Base-by-base conservation (phyloP, 1,284 basidiomycete genomes). In the Cerrena zonata region DNA sequence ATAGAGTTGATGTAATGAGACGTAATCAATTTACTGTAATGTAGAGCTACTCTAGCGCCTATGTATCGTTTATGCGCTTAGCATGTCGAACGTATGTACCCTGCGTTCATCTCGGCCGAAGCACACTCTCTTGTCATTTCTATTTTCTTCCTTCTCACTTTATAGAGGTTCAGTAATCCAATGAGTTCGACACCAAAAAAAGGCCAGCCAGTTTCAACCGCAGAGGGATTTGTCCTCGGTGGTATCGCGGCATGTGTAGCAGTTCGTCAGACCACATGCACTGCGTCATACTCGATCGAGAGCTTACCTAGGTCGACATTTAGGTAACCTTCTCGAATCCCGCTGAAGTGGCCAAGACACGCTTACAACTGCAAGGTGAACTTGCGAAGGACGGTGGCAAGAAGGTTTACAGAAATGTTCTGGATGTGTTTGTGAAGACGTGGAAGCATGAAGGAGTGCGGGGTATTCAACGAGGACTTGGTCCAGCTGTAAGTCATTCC, bases 301-400 rank as follows among this genome's bases (percentile, higher is more conserved):
- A 38, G 18, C 30, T 22, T 12, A 23, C 36, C 47, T 46, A 26
- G 41, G 21, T 22, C 22, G 36, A 45, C 41, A 43, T 50, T 21
- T 57, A 90, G 88, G 88, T 91, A 43, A 91, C 88, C 10, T 72
- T 91, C 51, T 89, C 88, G 4, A 91, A 91, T 60, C 86, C 87
- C 48, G 88, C 91, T 10, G 94, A 96, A 64, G 92, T 96, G 26
- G 89, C 90, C 52, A 97, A 97, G 70, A 97, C 94, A 30, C 85
- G 94, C 52, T 71, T 98, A 49, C 94, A 97, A 65, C 78, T 98
- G 21, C 93, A 97, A 66, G 94, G 94, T 21, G 94, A 98, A 69
- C 80, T 97, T 13, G 80, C 87, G 36, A 90, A 86, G 64, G 76
- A 72, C 15, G 84, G 86, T 12, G 80, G 78, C 5, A 67, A 78